Conservation (phyloP, 345 rosid genomes). For the Nasturtium officinale region DNA sequence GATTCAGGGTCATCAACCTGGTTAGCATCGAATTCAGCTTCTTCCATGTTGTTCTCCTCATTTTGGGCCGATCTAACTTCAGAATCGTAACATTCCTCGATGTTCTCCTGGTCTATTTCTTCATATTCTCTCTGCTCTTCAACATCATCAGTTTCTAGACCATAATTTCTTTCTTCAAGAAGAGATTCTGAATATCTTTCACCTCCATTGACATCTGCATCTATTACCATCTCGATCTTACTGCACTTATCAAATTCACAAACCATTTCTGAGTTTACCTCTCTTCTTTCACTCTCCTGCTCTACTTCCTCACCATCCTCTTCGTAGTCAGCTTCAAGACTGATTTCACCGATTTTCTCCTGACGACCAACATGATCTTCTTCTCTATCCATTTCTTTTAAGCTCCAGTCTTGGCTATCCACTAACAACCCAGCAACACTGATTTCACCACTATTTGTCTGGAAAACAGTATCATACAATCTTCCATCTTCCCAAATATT, state of each 20-base stretch:
- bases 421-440: constrained; percentile 11
- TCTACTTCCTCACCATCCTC: neutral
- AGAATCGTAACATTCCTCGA: constrained; percentile 13
- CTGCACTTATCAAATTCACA: constrained; percentile 12
- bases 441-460: constrained; percentile 28
- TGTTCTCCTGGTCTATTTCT: constrained; percentile 35
- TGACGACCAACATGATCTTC: constrained; percentile 9
- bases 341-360: constrained; percentile 3
- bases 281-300: constrained; percentile 25
- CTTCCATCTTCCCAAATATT: constrained; percentile 16
- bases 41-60: constrained; percentile 35
- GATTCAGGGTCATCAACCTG: constrained; percentile 21
- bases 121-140: constrained; percentile 35
- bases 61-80: constrained; percentile 2
- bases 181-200: constrained; percentile 4
- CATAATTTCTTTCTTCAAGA: constrained; percentile 24
- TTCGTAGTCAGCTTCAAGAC: constrained; percentile 18
- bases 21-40: constrained; percentile 1
- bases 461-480: constrained; percentile 37
- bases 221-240: constrained; percentile 29
- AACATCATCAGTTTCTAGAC: constrained; percentile 17
- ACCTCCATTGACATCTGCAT: constrained; percentile 17
- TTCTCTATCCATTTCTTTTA: constrained; percentile 23
- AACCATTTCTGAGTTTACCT: constrained; percentile 15
- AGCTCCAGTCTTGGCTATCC: constrained; percentile 29